phyloP scores from a whole-genome alignment of 2,329 filamentous ascomycete species.

The Arthrinium puccinioides region DNA sequence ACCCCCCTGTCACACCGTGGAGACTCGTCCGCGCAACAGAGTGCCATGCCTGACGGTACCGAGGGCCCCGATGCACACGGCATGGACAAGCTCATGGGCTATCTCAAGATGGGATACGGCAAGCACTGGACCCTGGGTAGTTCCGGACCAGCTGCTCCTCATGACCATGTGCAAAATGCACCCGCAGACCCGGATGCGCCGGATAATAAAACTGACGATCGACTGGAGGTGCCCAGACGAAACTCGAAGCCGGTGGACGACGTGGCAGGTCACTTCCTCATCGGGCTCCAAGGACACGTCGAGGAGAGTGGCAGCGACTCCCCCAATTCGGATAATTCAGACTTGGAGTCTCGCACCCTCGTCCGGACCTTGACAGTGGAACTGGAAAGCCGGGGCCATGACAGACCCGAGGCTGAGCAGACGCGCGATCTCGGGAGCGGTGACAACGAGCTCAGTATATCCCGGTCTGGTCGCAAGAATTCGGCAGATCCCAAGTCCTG shows the following conservation, averaged over 20 bases:
- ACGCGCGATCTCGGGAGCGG: conserved; percentile 37
- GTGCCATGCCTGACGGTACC: conserved; percentile 4
- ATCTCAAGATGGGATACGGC: conserved; percentile 60
- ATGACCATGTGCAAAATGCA: no score
- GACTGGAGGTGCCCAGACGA: conserved; percentile 1
- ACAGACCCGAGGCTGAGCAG: conserved; percentile 35
- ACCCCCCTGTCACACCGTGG: no score
- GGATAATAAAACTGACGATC: conserved; percentile 4
- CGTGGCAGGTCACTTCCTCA: conserved; percentile 47
- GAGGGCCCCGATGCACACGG: conserved; percentile 27
- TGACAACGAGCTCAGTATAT: conserved; percentile 18
- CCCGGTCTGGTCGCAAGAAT: conserved; percentile 10
- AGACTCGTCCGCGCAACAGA: conserved; percentile 2
- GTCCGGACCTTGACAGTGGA: conserved; percentile 63
- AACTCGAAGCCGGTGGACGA: conserved; percentile 7
- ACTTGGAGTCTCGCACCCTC: conserved; percentile 46
- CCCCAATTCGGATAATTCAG: conserved; percentile 18
- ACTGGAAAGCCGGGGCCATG: conserved; percentile 35
- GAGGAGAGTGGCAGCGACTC: conserved; percentile 34
- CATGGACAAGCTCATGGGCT: conserved; percentile 52
- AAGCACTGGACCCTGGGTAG: conserved; percentile 53
- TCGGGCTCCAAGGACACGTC: conserved; percentile 61
- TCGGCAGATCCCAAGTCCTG: conserved; percentile 11
- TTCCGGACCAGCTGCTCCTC: no score
- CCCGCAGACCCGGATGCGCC: conserved; percentile 6